Percentiles rank a stretch among this genome's conserved stretches.
phyloP scores from a whole-genome alignment of 495 filamentous ascomycete species.

The Sabuloglossum arenarium region DNA sequence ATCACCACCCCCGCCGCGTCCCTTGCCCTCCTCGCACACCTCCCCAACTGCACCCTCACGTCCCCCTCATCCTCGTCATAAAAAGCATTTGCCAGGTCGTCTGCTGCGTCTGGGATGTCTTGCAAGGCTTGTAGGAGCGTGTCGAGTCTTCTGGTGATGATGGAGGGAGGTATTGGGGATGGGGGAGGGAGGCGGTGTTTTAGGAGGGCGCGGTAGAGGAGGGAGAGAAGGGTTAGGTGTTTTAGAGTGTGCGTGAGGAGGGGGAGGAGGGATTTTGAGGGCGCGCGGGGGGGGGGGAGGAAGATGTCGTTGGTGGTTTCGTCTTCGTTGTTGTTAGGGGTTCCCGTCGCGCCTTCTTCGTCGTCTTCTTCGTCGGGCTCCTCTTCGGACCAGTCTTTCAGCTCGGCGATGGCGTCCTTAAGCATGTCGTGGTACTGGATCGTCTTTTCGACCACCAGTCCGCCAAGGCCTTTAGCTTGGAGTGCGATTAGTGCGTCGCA shows the following conservation, averaged over 20 bases:
- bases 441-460: conserved; percentile 36
- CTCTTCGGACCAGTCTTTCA: conserved; percentile 50
- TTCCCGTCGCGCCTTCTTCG: conserved; percentile 29
- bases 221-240: too few relatives aligned
- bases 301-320: too few relatives aligned
- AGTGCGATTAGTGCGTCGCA: conserved; percentile 51
- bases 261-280: background rate
- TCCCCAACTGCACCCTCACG: background rate
- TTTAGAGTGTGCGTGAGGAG: background rate
- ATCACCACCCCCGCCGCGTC: background rate
- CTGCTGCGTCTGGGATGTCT: conserved; percentile 22
- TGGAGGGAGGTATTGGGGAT: conserved; percentile 10
- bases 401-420: conserved; percentile 60
- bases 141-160: conserved; percentile 15
- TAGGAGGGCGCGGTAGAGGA: background rate
- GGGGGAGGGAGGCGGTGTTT: conserved; percentile 9
- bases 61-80: conserved; percentile 26
- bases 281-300: conserved; percentile 17
- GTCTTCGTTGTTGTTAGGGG: too few relatives aligned
- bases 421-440: conserved; percentile 50
- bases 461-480: conserved; percentile 37
- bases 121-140: conserved; percentile 18
- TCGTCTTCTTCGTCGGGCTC: conserved; percentile 36
- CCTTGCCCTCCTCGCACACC: background rate
- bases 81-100: conserved; percentile 27